A percentile compares a stretch with the other conserved stretches of the same genome.
Conservation (phyloP, 805 yeast genomes). For the Zygosaccharomyces kombuchaensis region DNA sequence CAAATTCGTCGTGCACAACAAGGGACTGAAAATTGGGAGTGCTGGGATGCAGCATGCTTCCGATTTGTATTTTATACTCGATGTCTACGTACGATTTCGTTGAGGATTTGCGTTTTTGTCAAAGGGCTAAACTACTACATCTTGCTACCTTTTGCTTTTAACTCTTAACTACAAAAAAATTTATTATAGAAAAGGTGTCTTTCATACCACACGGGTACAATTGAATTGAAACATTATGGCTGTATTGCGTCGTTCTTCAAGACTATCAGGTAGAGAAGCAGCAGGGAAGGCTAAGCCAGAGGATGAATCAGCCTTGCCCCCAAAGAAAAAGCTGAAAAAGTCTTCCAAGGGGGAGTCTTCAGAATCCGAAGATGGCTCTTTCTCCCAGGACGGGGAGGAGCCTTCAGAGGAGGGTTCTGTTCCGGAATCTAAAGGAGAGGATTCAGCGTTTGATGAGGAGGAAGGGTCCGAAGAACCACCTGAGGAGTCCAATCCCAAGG, state of each 20-base stretch:
- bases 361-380: slow-evolving; percentile 3
- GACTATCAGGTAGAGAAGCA: slow-evolving; percentile 19
- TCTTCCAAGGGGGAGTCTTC: neutral
- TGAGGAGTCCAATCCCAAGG: slow-evolving; percentile 8
- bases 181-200: neutral
- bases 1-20: neutral
- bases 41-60: neutral
- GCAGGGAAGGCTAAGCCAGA: neutral
- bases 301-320: slow-evolving; percentile 1
- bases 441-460: slow-evolving; percentile 4
- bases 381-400: neutral
- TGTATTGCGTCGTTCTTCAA: slow-evolving; percentile 34
- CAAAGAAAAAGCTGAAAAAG: slow-evolving; percentile 3
- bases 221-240: slow-evolving; percentile 6
- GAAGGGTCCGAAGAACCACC: slow-evolving; percentile 7
- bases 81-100: slow-evolving; percentile 2
- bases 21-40: neutral
- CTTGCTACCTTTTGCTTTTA: slow-evolving; percentile 1
- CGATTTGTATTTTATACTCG: slow-evolving; percentile 6
- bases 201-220: neutral
- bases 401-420: slow-evolving; percentile 9
- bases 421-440: slow-evolving; percentile 2
- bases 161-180: neutral
- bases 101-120: slow-evolving; percentile 4
- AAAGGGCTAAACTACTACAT: neutral